Evolutionary conservation across 2,329 filamentous ascomycete species (phyloP).

Genomic region (Drechslera avenae): DNA sequence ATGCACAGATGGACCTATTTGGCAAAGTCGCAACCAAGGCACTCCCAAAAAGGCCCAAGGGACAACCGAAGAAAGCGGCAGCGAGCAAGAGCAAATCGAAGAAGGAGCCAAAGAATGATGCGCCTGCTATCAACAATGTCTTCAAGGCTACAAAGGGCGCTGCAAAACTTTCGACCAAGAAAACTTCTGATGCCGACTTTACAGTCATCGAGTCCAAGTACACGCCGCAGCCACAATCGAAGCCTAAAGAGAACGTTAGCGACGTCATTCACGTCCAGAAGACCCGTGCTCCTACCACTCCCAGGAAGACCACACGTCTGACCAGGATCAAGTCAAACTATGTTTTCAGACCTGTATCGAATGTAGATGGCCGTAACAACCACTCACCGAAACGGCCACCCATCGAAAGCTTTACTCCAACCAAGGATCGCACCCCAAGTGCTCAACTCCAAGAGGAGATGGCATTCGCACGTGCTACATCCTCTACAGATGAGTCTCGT

Average conservation of each 20-base stretch:
- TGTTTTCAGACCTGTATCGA: conserved; percentile 36
- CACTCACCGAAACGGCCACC: conserved; percentile 34
- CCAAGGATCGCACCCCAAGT: conserved; percentile 35
- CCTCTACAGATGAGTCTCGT: conserved; percentile 28
- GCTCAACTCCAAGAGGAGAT: conserved; percentile 35
- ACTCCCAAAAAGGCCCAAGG: conserved; percentile 29
- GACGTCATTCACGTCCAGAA: conserved; percentile 21
- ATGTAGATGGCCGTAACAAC: conserved; percentile 41
- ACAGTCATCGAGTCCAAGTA: conserved; percentile 15
- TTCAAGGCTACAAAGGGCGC: conserved; percentile 39
- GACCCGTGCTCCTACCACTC: conserved; percentile 23
- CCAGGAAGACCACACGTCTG: conserved; percentile 21
- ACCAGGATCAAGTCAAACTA: conserved; percentile 31
- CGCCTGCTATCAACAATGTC: conserved; percentile 30
- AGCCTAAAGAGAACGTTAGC: conserved; percentile 19
- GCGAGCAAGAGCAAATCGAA: conserved; percentile 33
- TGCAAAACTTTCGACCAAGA: conserved; percentile 23
- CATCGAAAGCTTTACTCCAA: conserved; percentile 38
- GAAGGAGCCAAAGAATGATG: conserved; percentile 33
- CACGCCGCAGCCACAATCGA: conserved; percentile 9
- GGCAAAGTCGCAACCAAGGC: conserved; percentile 32
- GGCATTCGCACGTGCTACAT: conserved; percentile 12
- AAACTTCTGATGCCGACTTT: conserved; percentile 8
- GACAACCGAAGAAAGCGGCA: conserved; percentile 38
- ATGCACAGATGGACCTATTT: conserved; percentile 27